These are phyloP conservation scores for Colletotrichum filicis DNA, from an alignment of 2,329 filamentous ascomycete genomes.

Conservation along the genomic window DNA sequence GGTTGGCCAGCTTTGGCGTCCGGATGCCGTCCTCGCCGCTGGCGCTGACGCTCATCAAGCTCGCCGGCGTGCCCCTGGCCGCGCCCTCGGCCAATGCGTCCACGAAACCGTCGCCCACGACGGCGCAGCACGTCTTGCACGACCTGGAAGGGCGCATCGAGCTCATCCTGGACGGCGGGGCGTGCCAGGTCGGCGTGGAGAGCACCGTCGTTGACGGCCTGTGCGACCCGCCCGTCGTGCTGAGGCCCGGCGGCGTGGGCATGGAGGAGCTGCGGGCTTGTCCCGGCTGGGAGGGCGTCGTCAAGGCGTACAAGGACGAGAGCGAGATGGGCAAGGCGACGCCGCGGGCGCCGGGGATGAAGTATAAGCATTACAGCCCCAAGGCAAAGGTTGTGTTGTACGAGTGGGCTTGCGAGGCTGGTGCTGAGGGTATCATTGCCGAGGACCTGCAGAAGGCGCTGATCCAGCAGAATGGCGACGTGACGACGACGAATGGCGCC, in stretches of 20 bases:
- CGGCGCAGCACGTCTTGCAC: conserved; percentile 87
- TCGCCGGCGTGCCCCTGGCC: conserved; percentile 82
- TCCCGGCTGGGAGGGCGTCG: conserved; percentile 83
- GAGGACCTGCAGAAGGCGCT: conserved; percentile 47
- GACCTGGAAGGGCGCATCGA: conserved; percentile 86
- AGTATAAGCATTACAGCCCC: conserved; percentile 97
- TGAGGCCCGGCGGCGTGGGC: conserved; percentile 88
- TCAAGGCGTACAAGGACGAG: conserved; percentile 82
- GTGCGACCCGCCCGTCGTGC: conserved; percentile 80
- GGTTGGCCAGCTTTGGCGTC: conserved; percentile 84
- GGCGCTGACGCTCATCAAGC: conserved; percentile 87
- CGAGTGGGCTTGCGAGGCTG: conserved; percentile 62
- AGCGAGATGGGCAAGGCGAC: conserved; percentile 71
- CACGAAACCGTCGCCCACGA: conserved; percentile 91
- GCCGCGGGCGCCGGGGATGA: conserved; percentile 95
- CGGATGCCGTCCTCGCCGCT: conserved; percentile 88
- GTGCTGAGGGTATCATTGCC: conserved; percentile 47
- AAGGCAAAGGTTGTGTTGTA: conserved; percentile 87
- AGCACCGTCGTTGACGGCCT: conserved; percentile 97
- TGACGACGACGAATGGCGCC: conserved; percentile 36
- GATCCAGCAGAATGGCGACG: conserved; percentile 27
- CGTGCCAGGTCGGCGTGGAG: conserved; percentile 90
- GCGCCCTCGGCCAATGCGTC: conserved; percentile 95
- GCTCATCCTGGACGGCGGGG: conserved; percentile 88
- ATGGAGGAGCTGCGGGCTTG: conserved; percentile 81